Conservation (phyloP, 164 flowering plant genomes). For the Stephania cephalantha region DNA sequence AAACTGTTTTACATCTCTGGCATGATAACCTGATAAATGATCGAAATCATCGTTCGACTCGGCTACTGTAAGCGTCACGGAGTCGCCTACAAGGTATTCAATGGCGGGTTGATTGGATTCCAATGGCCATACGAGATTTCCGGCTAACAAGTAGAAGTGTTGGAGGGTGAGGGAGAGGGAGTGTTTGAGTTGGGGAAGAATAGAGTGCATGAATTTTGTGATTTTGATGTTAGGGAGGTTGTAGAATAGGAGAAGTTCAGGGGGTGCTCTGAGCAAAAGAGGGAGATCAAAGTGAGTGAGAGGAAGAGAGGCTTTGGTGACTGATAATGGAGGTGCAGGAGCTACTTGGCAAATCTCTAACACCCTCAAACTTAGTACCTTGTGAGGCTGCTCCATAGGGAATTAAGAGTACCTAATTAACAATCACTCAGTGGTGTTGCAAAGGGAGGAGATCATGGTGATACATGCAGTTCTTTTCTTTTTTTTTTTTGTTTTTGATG, state of each 20-base stretch:
- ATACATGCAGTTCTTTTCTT: too few relatives aligned
- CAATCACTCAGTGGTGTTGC: too few relatives aligned
- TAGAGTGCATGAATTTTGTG: conserved; percentile 17
- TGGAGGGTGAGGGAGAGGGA: conserved; percentile 34
- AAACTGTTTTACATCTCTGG: conserved; percentile 12
- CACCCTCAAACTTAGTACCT: background rate
- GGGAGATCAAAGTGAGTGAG: conserved; percentile 24
- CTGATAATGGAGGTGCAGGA: conserved; percentile 5
- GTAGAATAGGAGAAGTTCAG: conserved; percentile 29
- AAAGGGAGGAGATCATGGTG: too few relatives aligned
- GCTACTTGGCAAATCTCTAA: conserved; percentile 3
- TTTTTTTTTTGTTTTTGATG: too few relatives aligned
- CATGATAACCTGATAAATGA: conserved; percentile 14
- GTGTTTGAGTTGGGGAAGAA: conserved; percentile 28
- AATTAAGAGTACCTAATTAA: too few relatives aligned
- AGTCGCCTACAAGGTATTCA: conserved; percentile 27
- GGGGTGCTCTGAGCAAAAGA: conserved; percentile 11
- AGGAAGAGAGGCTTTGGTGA: conserved; percentile 17
- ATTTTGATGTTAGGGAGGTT: conserved; percentile 12
- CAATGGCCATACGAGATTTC: conserved; percentile 21
- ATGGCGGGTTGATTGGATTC: conserved; percentile 21
- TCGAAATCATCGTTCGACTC: conserved; percentile 26
- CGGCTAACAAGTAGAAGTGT: conserved; percentile 27
- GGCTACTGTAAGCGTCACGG: conserved; percentile 24
- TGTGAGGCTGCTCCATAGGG: background rate